These are phyloP conservation scores for Barnettozyma pratensis DNA, from an alignment of 805 yeast species.

Conservation along the genomic window DNA sequence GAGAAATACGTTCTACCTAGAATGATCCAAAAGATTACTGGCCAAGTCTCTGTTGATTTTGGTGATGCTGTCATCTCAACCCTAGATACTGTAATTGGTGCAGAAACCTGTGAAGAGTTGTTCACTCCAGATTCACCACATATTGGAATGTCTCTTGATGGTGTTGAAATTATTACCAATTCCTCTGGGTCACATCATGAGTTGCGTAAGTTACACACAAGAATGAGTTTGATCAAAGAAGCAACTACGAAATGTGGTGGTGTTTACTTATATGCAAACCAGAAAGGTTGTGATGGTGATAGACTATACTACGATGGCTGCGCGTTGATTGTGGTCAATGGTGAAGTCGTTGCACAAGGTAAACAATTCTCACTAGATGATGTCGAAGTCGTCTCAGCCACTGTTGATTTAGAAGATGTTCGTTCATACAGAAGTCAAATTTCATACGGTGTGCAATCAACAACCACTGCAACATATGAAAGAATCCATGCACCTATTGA, in stretches of 20 bases:
- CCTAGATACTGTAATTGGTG: slow-evolving; percentile 85
- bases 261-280: slow-evolving; percentile 87
- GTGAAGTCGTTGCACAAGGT: slow-evolving; percentile 88
- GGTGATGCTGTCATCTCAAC: slow-evolving; percentile 91
- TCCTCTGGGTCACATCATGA: slow-evolving; percentile 98
- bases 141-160: slow-evolving; percentile 85
- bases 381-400: slow-evolving; percentile 94
- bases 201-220: slow-evolving; percentile 78
- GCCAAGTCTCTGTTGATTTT: slow-evolving; percentile 64
- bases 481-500: slow-evolving; percentile 60
- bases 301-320: slow-evolving; percentile 95
- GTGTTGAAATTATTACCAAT: slow-evolving; percentile 95
- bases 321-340: slow-evolving; percentile 90
- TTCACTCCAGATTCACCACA: slow-evolving; percentile 97
- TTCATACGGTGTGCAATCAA: slow-evolving; percentile 45
- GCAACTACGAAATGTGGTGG: slow-evolving; percentile 98
- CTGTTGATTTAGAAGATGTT: slow-evolving; percentile 89
- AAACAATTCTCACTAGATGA: slow-evolving; percentile 84
- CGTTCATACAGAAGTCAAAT: slow-evolving; percentile 68
- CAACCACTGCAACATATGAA: slow-evolving; percentile 30
- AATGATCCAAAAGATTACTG: slow-evolving; percentile 56
- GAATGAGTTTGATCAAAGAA: slow-evolving; percentile 80
- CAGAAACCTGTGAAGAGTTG: slow-evolving; percentile 96
- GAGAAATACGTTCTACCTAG: slow-evolving; percentile 75
- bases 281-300: slow-evolving; percentile 98